Base-by-base conservation (phyloP, 306 rosid species). In the Sphenostylis stenocarpa region DNA sequence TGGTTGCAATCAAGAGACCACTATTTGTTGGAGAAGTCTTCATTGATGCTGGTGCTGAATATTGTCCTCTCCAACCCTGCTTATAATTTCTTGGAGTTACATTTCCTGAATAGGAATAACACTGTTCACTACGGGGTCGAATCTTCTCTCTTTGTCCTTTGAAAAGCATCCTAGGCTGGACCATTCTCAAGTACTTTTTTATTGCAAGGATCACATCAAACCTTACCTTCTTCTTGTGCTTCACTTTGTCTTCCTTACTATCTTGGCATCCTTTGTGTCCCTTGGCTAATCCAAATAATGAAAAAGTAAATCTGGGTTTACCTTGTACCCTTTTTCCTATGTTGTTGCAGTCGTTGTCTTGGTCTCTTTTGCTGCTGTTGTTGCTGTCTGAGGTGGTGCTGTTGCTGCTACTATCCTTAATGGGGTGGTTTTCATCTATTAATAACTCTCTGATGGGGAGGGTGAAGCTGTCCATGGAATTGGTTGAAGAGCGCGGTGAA, bases 1-100 rank as follows among this genome's bases (percentile, higher is more conserved):
- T 24, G 9, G 90, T 77, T 71, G 93, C 81, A 45, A 85, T 51
- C n/a, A 89, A 79, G 38, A 87, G 81, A 39, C 99, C 98, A 68
- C 98, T 93, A 31, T 96, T 96, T 72, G 96, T 71, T 47, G 99
- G 99, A 15, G 99, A 96, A 15, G 91, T 88, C 45, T 93, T 87
- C 93, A 91, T 88, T 34, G 99, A 93, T 11, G 98, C 98, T 14
- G 99, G 99, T 24, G 99, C 99, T 67, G 99, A 90, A 53, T 67
- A 86, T 66, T 89, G 82, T 15, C 89, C 94, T 63, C 85, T 78
- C 77, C 89, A 87, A 69, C 77, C 65, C 66, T 76, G 36, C 66
- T 64, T 82, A 39, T 72, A 72, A 44, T 39, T 72, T 33, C 76
- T 82, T 1, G 83, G 72, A 28, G 82, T 81, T 1, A 39, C 55